Percentiles rank a stretch among this genome's conserved stretches.
Conservation (phyloP, 306 rosid species). For the Sphenostylis stenocarpa region DNA sequence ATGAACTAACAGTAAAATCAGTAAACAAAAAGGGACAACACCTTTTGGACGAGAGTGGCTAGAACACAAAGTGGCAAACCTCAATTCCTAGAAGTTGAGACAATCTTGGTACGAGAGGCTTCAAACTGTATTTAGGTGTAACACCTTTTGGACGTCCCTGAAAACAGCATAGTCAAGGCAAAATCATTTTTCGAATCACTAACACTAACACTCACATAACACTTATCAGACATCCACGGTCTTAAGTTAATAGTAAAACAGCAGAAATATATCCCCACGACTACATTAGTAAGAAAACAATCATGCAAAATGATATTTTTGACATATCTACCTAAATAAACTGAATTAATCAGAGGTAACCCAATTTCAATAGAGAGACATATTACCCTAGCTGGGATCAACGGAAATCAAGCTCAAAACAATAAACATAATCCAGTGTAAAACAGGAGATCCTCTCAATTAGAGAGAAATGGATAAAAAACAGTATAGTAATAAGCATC, state of each 20-base stretch:
- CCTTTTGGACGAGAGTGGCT: no score
- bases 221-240: neutral
- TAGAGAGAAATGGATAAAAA: neutral
- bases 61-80: constrained; percentile 38
- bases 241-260: neutral
- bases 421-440: neutral
- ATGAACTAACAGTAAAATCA: neutral
- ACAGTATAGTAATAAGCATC: neutral
- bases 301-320: neutral
- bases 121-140: constrained; percentile 90
- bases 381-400: neutral
- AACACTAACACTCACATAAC: neutral
- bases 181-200: neutral
- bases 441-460: neutral
- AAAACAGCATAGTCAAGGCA: constrained; percentile 26
- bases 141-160: constrained; percentile 99
- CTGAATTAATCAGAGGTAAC: neutral
- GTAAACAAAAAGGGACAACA: neutral
- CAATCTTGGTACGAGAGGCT: constrained; percentile 86
- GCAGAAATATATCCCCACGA: neutral
- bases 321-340: neutral
- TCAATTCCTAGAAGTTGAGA: constrained; percentile 80
- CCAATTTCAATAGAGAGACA: neutral
- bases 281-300: neutral
- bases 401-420: neutral